Conservation (phyloP, 2,329 filamentous ascomycete species). For the Ceratocystis alfenasii region DNA sequence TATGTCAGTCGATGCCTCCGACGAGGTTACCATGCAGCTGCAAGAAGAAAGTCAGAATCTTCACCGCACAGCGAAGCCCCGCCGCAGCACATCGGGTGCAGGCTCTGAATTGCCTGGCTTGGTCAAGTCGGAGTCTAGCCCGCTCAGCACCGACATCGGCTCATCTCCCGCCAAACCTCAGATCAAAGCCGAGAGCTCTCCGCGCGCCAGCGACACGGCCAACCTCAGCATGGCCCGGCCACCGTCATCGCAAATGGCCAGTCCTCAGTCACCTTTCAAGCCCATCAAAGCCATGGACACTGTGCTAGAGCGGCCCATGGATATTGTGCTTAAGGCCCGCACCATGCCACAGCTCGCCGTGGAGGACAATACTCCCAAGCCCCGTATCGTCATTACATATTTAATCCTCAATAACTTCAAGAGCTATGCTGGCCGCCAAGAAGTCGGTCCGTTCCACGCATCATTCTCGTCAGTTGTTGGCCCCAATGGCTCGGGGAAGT, state of each 20-base stretch:
- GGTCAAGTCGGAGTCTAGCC: slow-evolving; percentile 15
- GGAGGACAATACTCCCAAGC: slow-evolving; percentile 64
- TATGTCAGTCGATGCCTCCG: slow-evolving; percentile 13
- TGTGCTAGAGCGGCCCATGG: slow-evolving; percentile 77
- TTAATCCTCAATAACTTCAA: slow-evolving; percentile 95
- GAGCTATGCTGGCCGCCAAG: slow-evolving; percentile 89
- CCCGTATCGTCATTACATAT: slow-evolving; percentile 85
- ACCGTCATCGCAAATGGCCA: slow-evolving; percentile 29
- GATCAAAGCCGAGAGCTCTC: slow-evolving; percentile 16
- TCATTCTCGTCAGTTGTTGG: slow-evolving; percentile 98
- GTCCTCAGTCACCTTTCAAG: slow-evolving; percentile 45
- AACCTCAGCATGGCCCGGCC: slow-evolving; percentile 45
- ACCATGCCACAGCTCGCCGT: slow-evolving; percentile 55
- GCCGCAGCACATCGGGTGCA: not conserved
- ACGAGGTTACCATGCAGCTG: slow-evolving; percentile 21
- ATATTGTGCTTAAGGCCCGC: slow-evolving; percentile 80
- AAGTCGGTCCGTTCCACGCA: slow-evolving; percentile 90
- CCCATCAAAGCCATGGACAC: slow-evolving; percentile 67
- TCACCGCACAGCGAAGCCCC: slow-evolving; percentile 7
- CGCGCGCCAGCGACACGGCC: slow-evolving; percentile 35
- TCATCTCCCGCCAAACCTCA: slow-evolving; percentile 13
- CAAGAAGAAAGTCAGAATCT: slow-evolving; percentile 13
- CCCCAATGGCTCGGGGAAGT: slow-evolving; percentile 95
- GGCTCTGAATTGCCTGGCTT: too few species aligned
- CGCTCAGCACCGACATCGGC: slow-evolving; percentile 8